Conservation (phyloP, 2,329 filamentous ascomycete genomes). For the Fonsecaea pedrosoi region DNA sequence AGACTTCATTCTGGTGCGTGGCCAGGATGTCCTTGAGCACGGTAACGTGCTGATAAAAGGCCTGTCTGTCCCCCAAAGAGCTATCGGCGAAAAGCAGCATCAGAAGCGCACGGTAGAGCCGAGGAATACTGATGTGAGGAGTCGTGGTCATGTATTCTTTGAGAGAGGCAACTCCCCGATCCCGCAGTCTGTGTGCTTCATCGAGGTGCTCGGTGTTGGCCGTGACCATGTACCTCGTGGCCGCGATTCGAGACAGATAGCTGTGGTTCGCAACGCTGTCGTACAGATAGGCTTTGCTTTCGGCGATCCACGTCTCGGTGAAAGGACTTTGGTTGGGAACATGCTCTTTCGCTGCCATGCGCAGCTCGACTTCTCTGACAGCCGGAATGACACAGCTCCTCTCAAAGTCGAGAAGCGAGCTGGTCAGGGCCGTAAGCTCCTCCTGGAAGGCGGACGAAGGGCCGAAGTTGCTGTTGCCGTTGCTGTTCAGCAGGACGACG, state of each 20-base stretch:
- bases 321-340: constrained; percentile 11
- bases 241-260: constrained; percentile 24
- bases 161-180: constrained; percentile 7
- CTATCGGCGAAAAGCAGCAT: constrained; percentile 22
- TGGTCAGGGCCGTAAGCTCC: constrained; percentile 6
- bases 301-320: constrained; percentile 14
- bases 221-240: constrained; percentile 15
- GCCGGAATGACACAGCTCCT: constrained; percentile 18
- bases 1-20: constrained; percentile 8
- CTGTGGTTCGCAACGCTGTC: constrained; percentile 22
- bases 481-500: constrained; percentile 12
- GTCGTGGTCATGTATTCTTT: constrained; percentile 16
- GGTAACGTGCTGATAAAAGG: constrained; percentile 10
- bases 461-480: constrained; percentile 4
- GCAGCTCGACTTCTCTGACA: constrained; percentile 14
- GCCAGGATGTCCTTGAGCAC: constrained; percentile 17
- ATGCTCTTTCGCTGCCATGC: constrained; percentile 11
- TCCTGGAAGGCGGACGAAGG: constrained; percentile 1
- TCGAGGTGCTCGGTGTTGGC: constrained; percentile 8
- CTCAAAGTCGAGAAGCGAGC: constrained; percentile 18
- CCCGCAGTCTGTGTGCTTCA: constrained; percentile 3
- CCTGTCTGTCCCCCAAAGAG: constrained; percentile 8
- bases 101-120: constrained; percentile 23
- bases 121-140: constrained; percentile 4
- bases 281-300: constrained; percentile 20